A percentile compares a stretch with the other conserved stretches of the same genome.
Evolutionary conservation across 2,329 filamentous ascomycete genomes (phyloP).

Genomic region (Pestalotiopsis sp.): DNA sequence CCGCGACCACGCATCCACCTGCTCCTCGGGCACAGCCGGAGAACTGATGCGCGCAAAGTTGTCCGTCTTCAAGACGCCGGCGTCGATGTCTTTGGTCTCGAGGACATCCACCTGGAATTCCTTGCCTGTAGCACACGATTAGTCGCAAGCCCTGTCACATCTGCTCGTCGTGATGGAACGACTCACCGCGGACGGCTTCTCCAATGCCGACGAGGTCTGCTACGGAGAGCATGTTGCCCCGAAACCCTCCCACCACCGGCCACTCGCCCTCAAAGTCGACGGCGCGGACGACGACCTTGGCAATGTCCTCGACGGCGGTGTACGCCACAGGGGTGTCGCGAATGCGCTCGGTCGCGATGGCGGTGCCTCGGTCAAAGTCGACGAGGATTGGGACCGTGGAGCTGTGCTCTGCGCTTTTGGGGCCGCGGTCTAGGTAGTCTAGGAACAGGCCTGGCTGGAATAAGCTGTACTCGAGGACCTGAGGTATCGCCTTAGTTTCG

Average conservation of each 20-base stretch:
- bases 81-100: conserved; percentile 34
- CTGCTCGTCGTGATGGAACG: neutral
- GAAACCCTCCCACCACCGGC: conserved; percentile 42
- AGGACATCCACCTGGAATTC: conserved; percentile 33
- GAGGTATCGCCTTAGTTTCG: neutral
- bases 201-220: conserved; percentile 35
- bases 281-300: conserved; percentile 36
- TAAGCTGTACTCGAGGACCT: conserved; percentile 27
- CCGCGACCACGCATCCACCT: conserved; percentile 25
- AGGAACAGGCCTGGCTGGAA: conserved; percentile 53
- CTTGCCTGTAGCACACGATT: conserved; percentile 19
- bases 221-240: conserved; percentile 32
- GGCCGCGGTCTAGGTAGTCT: conserved; percentile 50
- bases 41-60: conserved; percentile 30
- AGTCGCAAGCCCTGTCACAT: neutral
- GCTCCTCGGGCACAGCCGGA: conserved; percentile 29
- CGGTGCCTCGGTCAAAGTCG: conserved; percentile 22
- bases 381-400: conserved; percentile 31
- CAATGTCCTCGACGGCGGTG: conserved; percentile 39
- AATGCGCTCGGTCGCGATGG: neutral
- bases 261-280: conserved; percentile 43
- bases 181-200: conserved; percentile 35
- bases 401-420: conserved; percentile 42
- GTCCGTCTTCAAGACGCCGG: conserved; percentile 26
- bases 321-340: conserved; percentile 30